These are phyloP conservation scores for Tuber microsphaerosporum DNA, from an alignment of 495 filamentous ascomycete genomes.

Conservation along the genomic window DNA sequence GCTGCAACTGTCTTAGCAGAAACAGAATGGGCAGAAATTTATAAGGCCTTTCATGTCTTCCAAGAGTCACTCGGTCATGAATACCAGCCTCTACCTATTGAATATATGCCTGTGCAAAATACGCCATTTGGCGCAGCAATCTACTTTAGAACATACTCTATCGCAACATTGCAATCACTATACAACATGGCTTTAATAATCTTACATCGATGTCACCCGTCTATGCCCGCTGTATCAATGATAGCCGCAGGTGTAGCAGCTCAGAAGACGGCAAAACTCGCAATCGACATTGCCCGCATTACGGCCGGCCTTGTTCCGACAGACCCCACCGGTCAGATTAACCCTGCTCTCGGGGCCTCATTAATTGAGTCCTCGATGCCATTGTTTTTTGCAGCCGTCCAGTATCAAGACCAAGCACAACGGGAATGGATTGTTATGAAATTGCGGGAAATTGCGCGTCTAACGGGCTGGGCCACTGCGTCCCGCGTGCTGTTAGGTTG, in stretches of 20 bases:
- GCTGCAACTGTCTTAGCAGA: constrained; percentile 61
- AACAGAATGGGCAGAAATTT: constrained; percentile 71
- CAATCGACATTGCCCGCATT: constrained; percentile 72
- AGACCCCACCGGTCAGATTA: constrained; percentile 54
- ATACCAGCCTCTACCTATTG: constrained; percentile 70
- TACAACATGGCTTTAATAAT: constrained; percentile 77
- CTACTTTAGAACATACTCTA: constrained; percentile 76
- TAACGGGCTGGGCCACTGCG: constrained; percentile 82
- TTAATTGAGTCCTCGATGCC: constrained; percentile 72
- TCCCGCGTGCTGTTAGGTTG: constrained; percentile 72
- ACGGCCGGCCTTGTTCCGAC: constrained; percentile 69
- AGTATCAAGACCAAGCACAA: constrained; percentile 66
- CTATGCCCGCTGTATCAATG: constrained; percentile 89
- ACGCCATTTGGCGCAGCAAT: constrained; percentile 75
- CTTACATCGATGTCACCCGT: constrained; percentile 68
- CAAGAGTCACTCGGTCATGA: constrained; percentile 60
- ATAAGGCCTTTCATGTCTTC: constrained; percentile 61
- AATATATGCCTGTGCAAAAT: constrained; percentile 55
- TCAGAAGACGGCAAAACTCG: constrained; percentile 58
- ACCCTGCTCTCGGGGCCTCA: constrained; percentile 70
- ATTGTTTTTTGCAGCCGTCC: constrained; percentile 77
- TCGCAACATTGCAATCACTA: constrained; percentile 75
- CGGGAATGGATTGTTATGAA: constrained; percentile 67
- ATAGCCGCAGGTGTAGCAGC: constrained; percentile 69
- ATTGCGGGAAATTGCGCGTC: constrained; percentile 63